Percentiles rank a stretch among this genome's conserved stretches.
Conservation (phyloP, 495 filamentous ascomycete genomes). For the Aspergillus bridgeri region DNA sequence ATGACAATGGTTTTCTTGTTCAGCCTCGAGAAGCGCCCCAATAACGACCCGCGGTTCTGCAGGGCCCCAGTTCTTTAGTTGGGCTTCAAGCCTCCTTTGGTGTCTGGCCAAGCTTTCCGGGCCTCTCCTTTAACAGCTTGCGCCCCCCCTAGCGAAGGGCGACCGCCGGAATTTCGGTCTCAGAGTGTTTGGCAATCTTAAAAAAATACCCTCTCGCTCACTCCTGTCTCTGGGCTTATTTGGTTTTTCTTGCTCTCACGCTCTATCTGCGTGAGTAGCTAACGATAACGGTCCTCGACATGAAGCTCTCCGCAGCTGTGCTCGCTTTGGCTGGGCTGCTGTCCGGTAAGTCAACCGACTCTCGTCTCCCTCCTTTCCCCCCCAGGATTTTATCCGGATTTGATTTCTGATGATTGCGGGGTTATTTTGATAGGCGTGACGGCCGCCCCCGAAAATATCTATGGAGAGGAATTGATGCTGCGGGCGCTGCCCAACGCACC, state of each 20-base stretch:
- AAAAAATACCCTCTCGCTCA: background rate
- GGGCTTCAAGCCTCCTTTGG: conserved; percentile 4
- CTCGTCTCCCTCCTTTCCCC: background rate
- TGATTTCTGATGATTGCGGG: background rate
- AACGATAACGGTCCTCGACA: conserved; percentile 1
- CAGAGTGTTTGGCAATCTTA: background rate
- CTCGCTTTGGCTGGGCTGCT: conserved; percentile 29
- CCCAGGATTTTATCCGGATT: background rate
- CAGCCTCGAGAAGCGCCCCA: background rate
- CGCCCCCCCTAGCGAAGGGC: conserved; percentile 12
- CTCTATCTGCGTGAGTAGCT: background rate
- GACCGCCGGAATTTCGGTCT: conserved; percentile 7
- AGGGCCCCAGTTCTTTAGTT: background rate
- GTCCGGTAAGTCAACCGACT: conserved; percentile 24
- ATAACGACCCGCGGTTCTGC: background rate
- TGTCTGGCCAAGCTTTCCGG: conserved; percentile 26
- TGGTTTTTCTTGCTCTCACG: background rate
- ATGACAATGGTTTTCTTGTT: background rate
- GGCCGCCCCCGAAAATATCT: conserved; percentile 4
- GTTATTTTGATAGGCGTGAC: background rate
- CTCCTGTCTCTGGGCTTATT: background rate
- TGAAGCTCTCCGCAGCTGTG: conserved; percentile 26
- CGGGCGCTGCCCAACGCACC: conserved; percentile 47
- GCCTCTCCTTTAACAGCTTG: background rate
- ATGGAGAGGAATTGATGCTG: conserved; percentile 4